Evolutionary conservation across 2,329 filamentous ascomycete species (phyloP).

Genomic region (Penicillium decumbens): DNA sequence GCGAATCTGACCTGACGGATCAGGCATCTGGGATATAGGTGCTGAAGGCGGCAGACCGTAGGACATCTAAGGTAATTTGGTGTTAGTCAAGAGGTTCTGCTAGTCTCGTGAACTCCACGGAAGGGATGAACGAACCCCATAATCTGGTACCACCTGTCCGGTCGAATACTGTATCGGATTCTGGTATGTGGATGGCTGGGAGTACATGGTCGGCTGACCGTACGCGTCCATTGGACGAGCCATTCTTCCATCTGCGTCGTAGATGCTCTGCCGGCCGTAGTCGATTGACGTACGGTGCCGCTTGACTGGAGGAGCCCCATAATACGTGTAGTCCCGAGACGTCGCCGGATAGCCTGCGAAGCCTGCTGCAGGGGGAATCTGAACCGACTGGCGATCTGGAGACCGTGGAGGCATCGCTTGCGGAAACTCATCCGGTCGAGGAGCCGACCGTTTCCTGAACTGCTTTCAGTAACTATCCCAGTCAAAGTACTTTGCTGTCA

Average conservation of each 20-base stretch:
- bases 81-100: conserved; percentile 15
- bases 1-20: conserved; percentile 31
- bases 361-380: conserved; percentile 30
- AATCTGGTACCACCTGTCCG: conserved; percentile 36
- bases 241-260: conserved; percentile 37
- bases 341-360: conserved; percentile 33
- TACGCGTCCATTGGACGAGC: conserved; percentile 37
- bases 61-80: conserved; percentile 25
- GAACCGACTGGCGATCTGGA: conserved; percentile 36
- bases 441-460: conserved; percentile 37
- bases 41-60: conserved; percentile 33
- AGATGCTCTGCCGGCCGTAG: conserved; percentile 33
- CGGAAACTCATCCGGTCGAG: conserved; percentile 39
- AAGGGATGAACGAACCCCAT: conserved; percentile 28
- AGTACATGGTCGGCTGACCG: conserved; percentile 33
- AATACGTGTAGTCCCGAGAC: conserved; percentile 35
- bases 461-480: conserved; percentile 13
- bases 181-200: conserved; percentile 32
- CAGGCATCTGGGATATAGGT: conserved; percentile 34
- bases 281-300: conserved; percentile 40
- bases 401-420: conserved; percentile 35
- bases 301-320: conserved; percentile 31
- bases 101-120: not conserved
- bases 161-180: conserved; percentile 35
- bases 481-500: conserved; percentile 1